phyloP scores from a whole-genome alignment of 371 early-diverging fungal genomes.

The Batrachochytrium dendrobatidis region DNA sequence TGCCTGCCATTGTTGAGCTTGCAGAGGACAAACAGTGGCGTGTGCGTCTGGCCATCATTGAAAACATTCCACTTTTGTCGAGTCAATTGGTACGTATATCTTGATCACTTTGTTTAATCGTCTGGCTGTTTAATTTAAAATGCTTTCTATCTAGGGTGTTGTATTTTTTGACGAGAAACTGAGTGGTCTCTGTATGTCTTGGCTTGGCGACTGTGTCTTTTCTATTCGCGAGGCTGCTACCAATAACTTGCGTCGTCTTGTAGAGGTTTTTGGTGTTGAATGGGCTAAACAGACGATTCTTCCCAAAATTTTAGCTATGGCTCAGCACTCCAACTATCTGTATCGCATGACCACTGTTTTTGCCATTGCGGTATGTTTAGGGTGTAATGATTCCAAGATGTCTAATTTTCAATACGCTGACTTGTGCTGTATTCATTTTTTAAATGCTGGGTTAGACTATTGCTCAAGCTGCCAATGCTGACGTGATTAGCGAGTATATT shows the following conservation, averaged over 20 bases:
- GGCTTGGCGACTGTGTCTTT: conserved; percentile 92
- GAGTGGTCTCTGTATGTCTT: conserved; percentile 86
- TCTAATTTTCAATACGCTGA: background rate
- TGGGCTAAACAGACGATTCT: conserved; percentile 93
- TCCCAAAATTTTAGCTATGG: conserved; percentile 88
- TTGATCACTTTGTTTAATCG: background rate
- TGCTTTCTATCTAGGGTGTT: conserved; percentile 51
- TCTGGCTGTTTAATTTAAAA: background rate
- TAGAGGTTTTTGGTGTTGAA: conserved; percentile 96
- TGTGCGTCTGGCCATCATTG: conserved; percentile 95
- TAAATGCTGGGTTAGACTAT: conserved; percentile 51
- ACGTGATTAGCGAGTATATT: conserved; percentile 80
- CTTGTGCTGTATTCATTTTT: background rate
- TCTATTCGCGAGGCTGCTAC: conserved; percentile 97
- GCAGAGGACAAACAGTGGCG: conserved; percentile 99
- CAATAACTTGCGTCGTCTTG: conserved; percentile 80
- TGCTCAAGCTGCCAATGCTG: conserved; percentile 78
- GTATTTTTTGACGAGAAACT: conserved; percentile 95
- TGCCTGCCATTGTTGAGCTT: conserved; percentile 95
- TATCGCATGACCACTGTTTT: conserved; percentile 96
- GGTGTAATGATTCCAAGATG: background rate
- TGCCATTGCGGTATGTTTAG: conserved; percentile 73
- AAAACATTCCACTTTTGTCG: conserved; percentile 93
- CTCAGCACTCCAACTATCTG: conserved; percentile 82
- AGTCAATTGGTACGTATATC: conserved; percentile 59